Percentiles rank a stretch among this genome's conserved stretches.
Conservation (phyloP, 352 stramenopile genomes). For the Globisporangium perplexum region DNA sequence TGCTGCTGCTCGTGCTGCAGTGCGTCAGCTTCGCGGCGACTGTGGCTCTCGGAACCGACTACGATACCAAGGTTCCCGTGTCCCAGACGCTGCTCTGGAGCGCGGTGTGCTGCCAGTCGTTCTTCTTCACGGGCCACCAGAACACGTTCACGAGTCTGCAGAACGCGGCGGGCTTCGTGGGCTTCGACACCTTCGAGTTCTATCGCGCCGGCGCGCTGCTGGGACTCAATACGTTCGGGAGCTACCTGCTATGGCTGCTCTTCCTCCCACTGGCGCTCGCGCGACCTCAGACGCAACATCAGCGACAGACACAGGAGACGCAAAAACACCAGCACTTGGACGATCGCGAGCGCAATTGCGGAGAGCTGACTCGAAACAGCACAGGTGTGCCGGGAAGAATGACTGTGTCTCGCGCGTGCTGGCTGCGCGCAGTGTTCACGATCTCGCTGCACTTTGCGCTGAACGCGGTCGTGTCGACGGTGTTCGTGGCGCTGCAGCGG, state of each 20-base stretch:
- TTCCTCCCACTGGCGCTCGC: constrained; percentile 27
- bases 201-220: constrained; percentile 68
- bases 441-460: constrained; percentile 48
- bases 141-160: constrained; percentile 90
- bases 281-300: background rate
- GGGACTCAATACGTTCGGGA: constrained; percentile 86
- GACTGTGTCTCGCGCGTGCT: constrained; percentile 6
- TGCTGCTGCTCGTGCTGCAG: constrained; percentile 41
- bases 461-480: constrained; percentile 62
- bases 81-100: constrained; percentile 60
- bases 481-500: constrained; percentile 80
- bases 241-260: constrained; percentile 41
- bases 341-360: background rate
- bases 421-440: constrained; percentile 13
- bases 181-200: constrained; percentile 84
- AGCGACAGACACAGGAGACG: background rate
- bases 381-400: background rate
- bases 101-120: constrained; percentile 56
- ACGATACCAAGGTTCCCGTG: background rate
- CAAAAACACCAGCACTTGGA: background rate
- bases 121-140: constrained; percentile 86
- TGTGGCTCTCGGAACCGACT: background rate
- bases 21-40: constrained; percentile 37
- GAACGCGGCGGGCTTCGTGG: constrained; percentile 86
- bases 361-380: background rate